A percentile compares a stretch with the other conserved stretches of the same genome.
These are phyloP conservation scores for Mucor irregularis DNA, from an alignment of 371 early-diverging fungal species.

Conservation along the genomic window DNA sequence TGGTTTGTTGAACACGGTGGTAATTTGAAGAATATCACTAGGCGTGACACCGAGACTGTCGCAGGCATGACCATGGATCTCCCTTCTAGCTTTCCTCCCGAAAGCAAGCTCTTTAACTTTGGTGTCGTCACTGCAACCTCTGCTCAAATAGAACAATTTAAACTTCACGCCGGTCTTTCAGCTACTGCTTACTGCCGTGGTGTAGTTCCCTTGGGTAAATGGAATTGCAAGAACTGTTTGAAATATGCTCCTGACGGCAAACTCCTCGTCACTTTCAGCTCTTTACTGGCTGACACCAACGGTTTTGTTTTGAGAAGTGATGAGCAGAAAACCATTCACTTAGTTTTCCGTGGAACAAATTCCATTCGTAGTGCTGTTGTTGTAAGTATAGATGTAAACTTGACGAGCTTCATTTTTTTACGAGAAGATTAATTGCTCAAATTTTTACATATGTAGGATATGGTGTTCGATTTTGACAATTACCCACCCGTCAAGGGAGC, in stretches of 20 bases:
- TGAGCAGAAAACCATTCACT: conserved; percentile 18
- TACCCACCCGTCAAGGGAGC: conserved; percentile 21
- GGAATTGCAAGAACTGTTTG: conserved; percentile 21
- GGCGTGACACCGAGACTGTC: background rate
- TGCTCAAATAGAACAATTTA: conserved; percentile 8
- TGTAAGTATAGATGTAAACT: too few relatives aligned
- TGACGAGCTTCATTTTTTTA: background rate
- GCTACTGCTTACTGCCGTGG: conserved; percentile 21
- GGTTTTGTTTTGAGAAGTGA: conserved; percentile 25
- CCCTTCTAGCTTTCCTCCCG: conserved; percentile 8
- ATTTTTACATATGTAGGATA: background rate
- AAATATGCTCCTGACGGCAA: conserved; percentile 23
- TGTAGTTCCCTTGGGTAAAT: conserved; percentile 13
- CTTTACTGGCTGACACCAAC: conserved; percentile 14
- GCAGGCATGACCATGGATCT: conserved; percentile 9
- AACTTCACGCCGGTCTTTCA: conserved; percentile 16
- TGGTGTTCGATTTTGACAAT: background rate
- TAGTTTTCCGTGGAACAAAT: conserved; percentile 27
- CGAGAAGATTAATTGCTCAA: background rate
- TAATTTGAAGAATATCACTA: background rate
- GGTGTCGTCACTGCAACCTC: background rate
- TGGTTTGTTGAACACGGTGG: conserved; percentile 2
- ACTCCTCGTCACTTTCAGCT: conserved; percentile 15
- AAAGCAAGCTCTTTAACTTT: background rate
- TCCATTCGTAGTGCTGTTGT: conserved; percentile 16